Percentiles rank a stretch among this genome's conserved stretches.
phyloP scores from a whole-genome alignment of 805 yeast genomes.

The Jamesozyma gamospora region DNA sequence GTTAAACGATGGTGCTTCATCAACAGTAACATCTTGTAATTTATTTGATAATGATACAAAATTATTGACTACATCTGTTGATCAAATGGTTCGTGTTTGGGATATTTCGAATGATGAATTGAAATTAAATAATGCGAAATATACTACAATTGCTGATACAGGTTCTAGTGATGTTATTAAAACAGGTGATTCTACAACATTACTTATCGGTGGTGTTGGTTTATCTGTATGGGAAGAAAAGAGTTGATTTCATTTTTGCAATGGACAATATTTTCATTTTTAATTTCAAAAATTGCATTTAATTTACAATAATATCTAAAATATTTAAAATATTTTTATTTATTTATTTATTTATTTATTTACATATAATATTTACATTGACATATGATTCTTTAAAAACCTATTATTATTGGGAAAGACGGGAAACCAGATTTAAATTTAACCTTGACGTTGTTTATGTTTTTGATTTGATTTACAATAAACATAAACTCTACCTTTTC shows the following conservation, averaged over 20 bases:
- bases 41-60: slow-evolving; percentile 21
- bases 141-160: slow-evolving; percentile 85
- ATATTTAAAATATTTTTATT: too few relatives aligned
- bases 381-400: background rate
- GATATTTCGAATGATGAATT: slow-evolving; percentile 22
- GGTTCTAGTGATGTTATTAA: slow-evolving; percentile 50
- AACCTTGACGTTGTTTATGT: slow-evolving; percentile 90
- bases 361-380: background rate
- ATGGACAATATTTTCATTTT: too few relatives aligned
- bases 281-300: too few relatives aligned
- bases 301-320: too few relatives aligned
- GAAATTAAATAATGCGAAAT: slow-evolving; percentile 32
- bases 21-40: slow-evolving; percentile 67
- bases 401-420: too few relatives aligned
- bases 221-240: slow-evolving; percentile 40
- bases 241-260: background rate
- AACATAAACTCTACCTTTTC: slow-evolving; percentile 90
- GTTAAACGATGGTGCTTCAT: slow-evolving; percentile 60
- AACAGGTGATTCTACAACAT: slow-evolving; percentile 19
- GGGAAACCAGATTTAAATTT: slow-evolving; percentile 8
- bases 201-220: slow-evolving; percentile 74
- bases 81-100: slow-evolving; percentile 72
- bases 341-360: background rate
- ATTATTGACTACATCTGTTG: slow-evolving; percentile 65
- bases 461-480: slow-evolving; percentile 87